phyloP scores from a whole-genome alignment of 768 basidiomycete genomes.

The Pulveroboletus ravenelii region DNA sequence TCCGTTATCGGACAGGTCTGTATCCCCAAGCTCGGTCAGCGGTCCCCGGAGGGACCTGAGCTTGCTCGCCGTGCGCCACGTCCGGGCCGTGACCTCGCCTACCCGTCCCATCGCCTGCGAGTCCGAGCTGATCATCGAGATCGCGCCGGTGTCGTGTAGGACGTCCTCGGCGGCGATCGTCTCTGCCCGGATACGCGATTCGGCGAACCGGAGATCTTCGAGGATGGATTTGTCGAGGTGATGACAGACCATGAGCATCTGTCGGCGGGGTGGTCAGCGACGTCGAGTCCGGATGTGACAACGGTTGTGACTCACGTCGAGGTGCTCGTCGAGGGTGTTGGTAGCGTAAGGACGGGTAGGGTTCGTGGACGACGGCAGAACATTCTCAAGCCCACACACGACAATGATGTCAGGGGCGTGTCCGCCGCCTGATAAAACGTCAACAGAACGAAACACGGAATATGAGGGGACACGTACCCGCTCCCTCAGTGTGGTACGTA shows the following conservation, averaged over 20 bases:
- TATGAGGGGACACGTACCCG: conserved; percentile 46
- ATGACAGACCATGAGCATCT: conserved; percentile 99
- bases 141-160: conserved; percentile 86
- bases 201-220: conserved; percentile 94
- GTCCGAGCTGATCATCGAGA: conserved; percentile 95
- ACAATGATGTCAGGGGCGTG: conserved; percentile 98
- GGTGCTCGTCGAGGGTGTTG: conserved; percentile 95
- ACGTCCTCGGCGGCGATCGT: conserved; percentile 98
- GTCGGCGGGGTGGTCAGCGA: conserved; percentile 4
- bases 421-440: conserved; percentile 60
- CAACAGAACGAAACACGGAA: not conserved
- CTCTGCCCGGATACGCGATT: conserved; percentile 94
- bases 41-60: conserved; percentile 80
- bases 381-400: conserved; percentile 86
- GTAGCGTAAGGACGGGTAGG: conserved; percentile 88
- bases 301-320: conserved; percentile 64
- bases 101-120: conserved; percentile 99
- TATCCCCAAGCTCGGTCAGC: conserved; percentile 52
- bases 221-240: conserved; percentile 88
- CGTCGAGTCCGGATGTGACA: not conserved
- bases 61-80: conserved; percentile 97
- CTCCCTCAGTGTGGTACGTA: conserved; percentile 96
- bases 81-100: conserved; percentile 87
- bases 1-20: conserved; percentile 56
- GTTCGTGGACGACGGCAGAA: conserved; percentile 94